phyloP scores from a whole-genome alignment of 2,329 filamentous ascomycete genomes.

The Didymella sp. region DNA sequence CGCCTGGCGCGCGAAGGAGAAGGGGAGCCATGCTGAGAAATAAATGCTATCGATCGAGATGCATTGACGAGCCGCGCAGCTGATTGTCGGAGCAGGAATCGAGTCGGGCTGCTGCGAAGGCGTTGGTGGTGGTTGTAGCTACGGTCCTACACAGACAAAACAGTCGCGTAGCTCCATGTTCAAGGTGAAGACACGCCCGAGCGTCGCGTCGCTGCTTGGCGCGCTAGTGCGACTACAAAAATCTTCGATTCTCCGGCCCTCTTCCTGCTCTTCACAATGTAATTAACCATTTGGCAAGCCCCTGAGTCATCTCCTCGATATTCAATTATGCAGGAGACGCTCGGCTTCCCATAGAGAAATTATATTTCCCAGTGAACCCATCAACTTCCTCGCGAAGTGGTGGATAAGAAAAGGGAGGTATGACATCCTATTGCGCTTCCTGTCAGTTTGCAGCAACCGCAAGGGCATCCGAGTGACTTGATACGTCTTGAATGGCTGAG shows the following conservation, averaged over 20 bases:
- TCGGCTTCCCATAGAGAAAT: slow-evolving; percentile 93
- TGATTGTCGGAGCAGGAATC: background rate
- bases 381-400: slow-evolving; percentile 58
- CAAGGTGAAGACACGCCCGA: slow-evolving; percentile 8
- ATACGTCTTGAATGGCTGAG: too few relatives aligned
- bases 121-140: slow-evolving; percentile 4
- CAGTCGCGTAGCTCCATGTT: slow-evolving; percentile 26
- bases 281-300: slow-evolving; percentile 33
- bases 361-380: slow-evolving; percentile 64
- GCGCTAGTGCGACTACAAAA: slow-evolving; percentile 32
- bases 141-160: slow-evolving; percentile 28
- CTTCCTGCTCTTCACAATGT: slow-evolving; percentile 68
- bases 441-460: background rate
- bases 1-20: slow-evolving; percentile 38
- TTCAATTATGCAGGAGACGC: slow-evolving; percentile 97
- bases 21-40: slow-evolving; percentile 33
- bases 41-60: background rate
- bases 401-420: slow-evolving; percentile 54
- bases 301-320: slow-evolving; percentile 93
- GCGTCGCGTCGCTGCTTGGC: slow-evolving; percentile 28
- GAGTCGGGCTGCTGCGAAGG: background rate
- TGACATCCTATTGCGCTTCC: slow-evolving; percentile 31
- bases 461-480: too few relatives aligned
- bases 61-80: background rate
- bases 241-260: slow-evolving; percentile 33